These are phyloP conservation scores for Ceriops decandra DNA, from an alignment of 345 rosid species.

Conservation along the genomic window DNA sequence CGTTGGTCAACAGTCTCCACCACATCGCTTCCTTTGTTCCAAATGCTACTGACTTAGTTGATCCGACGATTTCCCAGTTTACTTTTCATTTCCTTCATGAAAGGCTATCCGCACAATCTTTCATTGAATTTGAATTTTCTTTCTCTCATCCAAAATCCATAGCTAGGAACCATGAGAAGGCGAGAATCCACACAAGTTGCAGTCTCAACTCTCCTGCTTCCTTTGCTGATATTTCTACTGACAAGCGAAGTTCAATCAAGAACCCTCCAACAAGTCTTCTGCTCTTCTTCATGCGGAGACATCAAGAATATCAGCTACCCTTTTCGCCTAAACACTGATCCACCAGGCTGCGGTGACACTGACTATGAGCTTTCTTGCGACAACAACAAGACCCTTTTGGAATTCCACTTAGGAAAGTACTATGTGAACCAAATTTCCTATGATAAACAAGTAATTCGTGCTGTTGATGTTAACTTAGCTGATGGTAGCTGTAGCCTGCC, in stretches of 20 bases:
- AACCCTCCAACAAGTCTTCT: constrained; percentile 9
- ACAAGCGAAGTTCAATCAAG: constrained; percentile 14
- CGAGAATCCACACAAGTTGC: neutral
- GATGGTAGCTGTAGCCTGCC: constrained; percentile 35
- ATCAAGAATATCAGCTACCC: constrained; percentile 34
- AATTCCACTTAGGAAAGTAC: constrained; percentile 25
- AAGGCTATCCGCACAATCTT: too few species aligned
- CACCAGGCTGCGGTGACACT: constrained; percentile 21
- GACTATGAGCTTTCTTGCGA: constrained; percentile 33
- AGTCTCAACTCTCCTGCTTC: constrained; percentile 6
- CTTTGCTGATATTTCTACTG: constrained; percentile 11
- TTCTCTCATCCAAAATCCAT: neutral
- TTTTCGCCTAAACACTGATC: constrained; percentile 32
- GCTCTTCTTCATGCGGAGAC: constrained; percentile 42
- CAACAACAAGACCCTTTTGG: constrained; percentile 25
- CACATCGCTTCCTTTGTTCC: too few species aligned
- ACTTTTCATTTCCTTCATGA: too few species aligned
- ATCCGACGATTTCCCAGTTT: too few species aligned
- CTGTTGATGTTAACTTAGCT: constrained; percentile 37
- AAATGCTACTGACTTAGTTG: too few species aligned
- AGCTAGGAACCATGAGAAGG: neutral
- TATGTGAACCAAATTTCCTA: constrained; percentile 32
- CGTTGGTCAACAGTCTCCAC: too few species aligned
- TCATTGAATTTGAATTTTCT: too few species aligned
- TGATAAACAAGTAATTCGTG: constrained; percentile 7